phyloP scores from a whole-genome alignment of 1,139 yeast species.

The Petasospora rhodanensis region DNA sequence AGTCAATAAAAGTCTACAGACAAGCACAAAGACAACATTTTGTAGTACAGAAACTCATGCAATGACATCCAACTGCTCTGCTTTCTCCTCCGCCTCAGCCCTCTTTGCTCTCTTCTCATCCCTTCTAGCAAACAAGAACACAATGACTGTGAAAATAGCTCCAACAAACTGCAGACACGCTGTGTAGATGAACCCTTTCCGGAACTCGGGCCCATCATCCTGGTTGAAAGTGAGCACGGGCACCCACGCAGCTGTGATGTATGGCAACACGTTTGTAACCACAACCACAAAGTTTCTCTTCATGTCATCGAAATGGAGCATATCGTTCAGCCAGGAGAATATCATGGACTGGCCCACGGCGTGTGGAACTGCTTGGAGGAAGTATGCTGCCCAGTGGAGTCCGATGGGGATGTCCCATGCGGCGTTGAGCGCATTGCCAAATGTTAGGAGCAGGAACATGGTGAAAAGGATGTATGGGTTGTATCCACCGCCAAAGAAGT shows the following conservation, averaged over 20 bases:
- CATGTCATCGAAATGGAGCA: constrained; percentile 30
- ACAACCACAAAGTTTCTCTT: constrained; percentile 25
- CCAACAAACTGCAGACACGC: constrained; percentile 33
- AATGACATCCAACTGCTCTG: too few relatives aligned
- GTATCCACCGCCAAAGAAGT: constrained; percentile 9
- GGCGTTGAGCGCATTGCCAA: constrained; percentile 12
- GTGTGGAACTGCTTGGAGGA: constrained; percentile 24
- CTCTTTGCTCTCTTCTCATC: constrained; percentile 1
- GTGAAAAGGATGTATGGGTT: constrained; percentile 3
- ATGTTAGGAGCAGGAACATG: constrained; percentile 12
- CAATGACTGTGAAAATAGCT: constrained; percentile 5
- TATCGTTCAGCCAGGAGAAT: constrained; percentile 50
- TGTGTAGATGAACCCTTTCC: constrained; percentile 47
- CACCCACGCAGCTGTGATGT: constrained; percentile 26
- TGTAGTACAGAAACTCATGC: too few relatives aligned
- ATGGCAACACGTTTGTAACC: constrained; percentile 18
- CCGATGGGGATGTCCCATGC: constrained; percentile 18
- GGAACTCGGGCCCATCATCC: constrained; percentile 42
- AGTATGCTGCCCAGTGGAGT: constrained; percentile 21
- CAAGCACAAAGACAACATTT: too few relatives aligned
- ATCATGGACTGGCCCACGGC: constrained; percentile 42
- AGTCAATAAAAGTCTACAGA: too few relatives aligned
- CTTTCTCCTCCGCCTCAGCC: too few relatives aligned
- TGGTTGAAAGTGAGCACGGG: constrained; percentile 47
- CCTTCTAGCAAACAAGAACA: background rate